A percentile compares a stretch with the other conserved stretches of the same genome.
Conservation (phyloP, 2,329 filamentous ascomycete species). For the Botrytis byssoidea region DNA sequence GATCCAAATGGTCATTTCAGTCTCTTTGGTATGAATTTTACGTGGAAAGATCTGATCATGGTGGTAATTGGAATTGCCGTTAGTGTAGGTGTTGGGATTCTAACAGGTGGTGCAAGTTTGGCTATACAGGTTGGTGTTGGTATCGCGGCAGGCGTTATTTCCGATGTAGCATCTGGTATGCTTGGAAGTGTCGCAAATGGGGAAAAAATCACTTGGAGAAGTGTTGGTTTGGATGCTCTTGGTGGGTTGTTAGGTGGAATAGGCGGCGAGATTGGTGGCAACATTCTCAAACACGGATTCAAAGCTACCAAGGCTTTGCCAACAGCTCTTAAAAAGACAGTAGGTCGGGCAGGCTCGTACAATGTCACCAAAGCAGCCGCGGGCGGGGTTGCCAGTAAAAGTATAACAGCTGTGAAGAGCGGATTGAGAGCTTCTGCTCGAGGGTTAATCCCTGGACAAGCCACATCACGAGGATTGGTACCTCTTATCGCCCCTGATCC, state of each 20-base stretch:
- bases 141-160: constrained; percentile 11
- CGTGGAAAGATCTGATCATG: constrained; percentile 16
- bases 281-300: not conserved
- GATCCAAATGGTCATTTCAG: constrained; percentile 17
- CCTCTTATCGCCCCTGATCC: not conserved
- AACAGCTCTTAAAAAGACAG: not conserved
- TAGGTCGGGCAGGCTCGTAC: not conserved
- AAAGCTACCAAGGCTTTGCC: not conserved
- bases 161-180: constrained; percentile 7
- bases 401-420: not conserved
- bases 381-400: not conserved
- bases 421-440: not conserved
- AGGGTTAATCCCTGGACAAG: not conserved
- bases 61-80: constrained; percentile 9
- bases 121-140: constrained; percentile 18
- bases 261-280: not conserved
- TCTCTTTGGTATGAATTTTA: constrained; percentile 3
- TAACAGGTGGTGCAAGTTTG: constrained; percentile 14
- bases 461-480: not conserved
- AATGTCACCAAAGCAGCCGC: not conserved
- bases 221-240: constrained; percentile 16
- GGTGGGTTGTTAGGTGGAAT: constrained; percentile 9
- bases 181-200: not conserved
- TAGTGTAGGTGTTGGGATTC: constrained; percentile 10
- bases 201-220: not conserved